Percentiles rank a stretch among this genome's conserved stretches.
These are phyloP conservation scores for Exophiala phaeomuriformis DNA, from an alignment of 2,329 filamentous ascomycete genomes.

Conservation along the genomic window DNA sequence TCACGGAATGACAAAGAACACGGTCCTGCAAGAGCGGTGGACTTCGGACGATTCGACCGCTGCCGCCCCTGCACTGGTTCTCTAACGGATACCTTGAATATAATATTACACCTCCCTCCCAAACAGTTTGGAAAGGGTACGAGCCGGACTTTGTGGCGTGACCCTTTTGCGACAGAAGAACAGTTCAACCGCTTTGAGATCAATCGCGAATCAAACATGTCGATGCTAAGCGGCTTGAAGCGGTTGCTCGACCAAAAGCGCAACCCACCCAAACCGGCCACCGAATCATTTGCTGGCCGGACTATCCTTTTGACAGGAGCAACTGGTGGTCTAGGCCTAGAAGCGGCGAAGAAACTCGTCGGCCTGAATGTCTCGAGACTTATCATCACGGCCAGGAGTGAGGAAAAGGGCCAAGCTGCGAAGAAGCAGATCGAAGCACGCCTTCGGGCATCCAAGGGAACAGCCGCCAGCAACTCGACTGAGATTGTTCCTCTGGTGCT, in stretches of 20 bases:
- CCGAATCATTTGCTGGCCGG: slow-evolving; percentile 38
- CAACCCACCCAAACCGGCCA: slow-evolving; percentile 29
- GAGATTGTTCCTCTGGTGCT: slow-evolving; percentile 41
- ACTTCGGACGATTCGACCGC: too few species aligned
- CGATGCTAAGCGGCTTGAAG: neutral
- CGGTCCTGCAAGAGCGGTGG: too few species aligned
- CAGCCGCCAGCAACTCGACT: slow-evolving; percentile 29
- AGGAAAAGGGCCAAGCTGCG: slow-evolving; percentile 37
- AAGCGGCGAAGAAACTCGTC: slow-evolving; percentile 44
- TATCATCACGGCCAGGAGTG: slow-evolving; percentile 42
- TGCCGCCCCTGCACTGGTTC: too few species aligned
- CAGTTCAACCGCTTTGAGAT: too few species aligned
- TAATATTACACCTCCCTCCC: too few species aligned
- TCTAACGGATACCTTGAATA: too few species aligned
- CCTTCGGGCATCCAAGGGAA: neutral
- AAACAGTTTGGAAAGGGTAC: too few species aligned
- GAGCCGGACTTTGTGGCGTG: too few species aligned
- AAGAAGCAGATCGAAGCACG: slow-evolving; percentile 35
- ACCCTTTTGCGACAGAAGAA: too few species aligned
- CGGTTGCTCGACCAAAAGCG: slow-evolving; percentile 14
- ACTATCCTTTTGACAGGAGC: slow-evolving; percentile 46
- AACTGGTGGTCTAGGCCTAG: slow-evolving; percentile 46
- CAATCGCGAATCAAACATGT: neutral
- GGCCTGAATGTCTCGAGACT: slow-evolving; percentile 37
- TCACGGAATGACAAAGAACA: too few species aligned